Base-by-base conservation (phyloP, 1,284 basidiomycete species). In the Naganishia albida region DNA sequence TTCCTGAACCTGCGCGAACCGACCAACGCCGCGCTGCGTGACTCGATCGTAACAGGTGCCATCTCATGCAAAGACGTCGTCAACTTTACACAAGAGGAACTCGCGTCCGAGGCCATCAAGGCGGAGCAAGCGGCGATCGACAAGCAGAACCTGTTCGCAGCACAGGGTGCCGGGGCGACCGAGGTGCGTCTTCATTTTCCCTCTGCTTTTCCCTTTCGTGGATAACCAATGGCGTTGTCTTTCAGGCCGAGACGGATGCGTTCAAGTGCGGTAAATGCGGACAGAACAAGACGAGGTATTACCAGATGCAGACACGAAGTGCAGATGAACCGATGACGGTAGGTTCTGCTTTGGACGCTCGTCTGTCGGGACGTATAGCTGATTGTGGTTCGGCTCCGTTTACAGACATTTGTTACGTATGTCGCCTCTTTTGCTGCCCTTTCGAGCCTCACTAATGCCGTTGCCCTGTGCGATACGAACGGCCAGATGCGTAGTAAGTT, bases 281-380 rank as follows among this genome's bases (percentile, higher is more conserved):
- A 70, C 88, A 91, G 82, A 82, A 90, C 71, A 91, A 93, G 81
- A 93, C 91, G 72, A 86, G 89, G 53, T 96, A 96, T 75, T 89
- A 92, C 72, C 93, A 95, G 81, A 91, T 91, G 74, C 93, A 97
- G 77, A 97, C 93, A 6, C 84, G 93, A 69, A 91, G 88, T 75
- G 93, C 93, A 42, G 93, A 97, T 81, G 93, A 95, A 80, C 93
- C 93, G 44, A 96, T 97, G 93, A 95, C 93, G 10, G 88, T 90
- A 77, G 78, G 87, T 84, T 25, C 6, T 26, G 34, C 26, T 4
- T 39, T n/a, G 26, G 13, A 18, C 39, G 1, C 1, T 34, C 18
- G 7, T 46, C 10, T 39, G 8, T 39, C 28, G 46, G 18, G 7
- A 2, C 34, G 23, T 42, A 30, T 51, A 16, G 57, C 25, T 44